These are phyloP conservation scores for Cryphonectria radicalis DNA, from an alignment of 2,329 filamentous ascomycete species.

Conservation along the genomic window DNA sequence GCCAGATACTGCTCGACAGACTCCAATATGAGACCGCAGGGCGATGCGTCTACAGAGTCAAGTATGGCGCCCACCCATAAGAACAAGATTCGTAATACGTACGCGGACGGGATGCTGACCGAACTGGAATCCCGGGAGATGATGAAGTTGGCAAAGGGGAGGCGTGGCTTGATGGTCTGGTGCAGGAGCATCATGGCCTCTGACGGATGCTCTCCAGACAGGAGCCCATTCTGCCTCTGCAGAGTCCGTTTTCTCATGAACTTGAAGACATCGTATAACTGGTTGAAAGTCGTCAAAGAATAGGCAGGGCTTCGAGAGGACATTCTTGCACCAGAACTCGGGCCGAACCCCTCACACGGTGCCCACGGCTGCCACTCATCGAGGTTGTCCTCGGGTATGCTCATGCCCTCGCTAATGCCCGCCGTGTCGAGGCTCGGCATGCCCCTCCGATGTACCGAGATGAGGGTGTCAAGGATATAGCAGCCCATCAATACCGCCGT, in stretches of 20 bases:
- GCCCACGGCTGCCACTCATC: constrained; percentile 79
- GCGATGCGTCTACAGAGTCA: constrained; percentile 28
- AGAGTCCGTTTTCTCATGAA: constrained; percentile 37
- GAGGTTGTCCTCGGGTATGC: constrained; percentile 66
- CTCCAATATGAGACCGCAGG: constrained; percentile 30
- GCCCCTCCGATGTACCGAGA: constrained; percentile 56
- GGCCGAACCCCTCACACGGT: constrained; percentile 49
- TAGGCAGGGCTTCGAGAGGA: constrained; percentile 39
- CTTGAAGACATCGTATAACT: constrained; percentile 45
- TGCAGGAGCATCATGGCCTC: constrained; percentile 30
- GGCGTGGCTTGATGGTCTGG: constrained; percentile 30
- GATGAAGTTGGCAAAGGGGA: constrained; percentile 34
- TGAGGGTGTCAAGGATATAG: constrained; percentile 64
- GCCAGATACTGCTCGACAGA: constrained; percentile 34
- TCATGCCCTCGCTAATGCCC: constrained; percentile 49
- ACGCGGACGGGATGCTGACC: constrained; percentile 35
- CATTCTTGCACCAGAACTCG: constrained; percentile 31
- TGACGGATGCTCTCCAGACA: constrained; percentile 13
- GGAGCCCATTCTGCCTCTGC: constrained; percentile 20
- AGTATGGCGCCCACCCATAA: constrained; percentile 35
- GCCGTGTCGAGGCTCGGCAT: constrained; percentile 53
- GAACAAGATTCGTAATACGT: constrained; percentile 34
- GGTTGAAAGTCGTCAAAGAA: constrained; percentile 47
- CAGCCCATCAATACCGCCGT: constrained; percentile 55
- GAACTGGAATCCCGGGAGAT: constrained; percentile 29